Evolutionary conservation across 176 grass and related monocot genomes (phyloP), one percentile per base, ranked within the genome.

Genomic region (Oropetium thomaeum): DNA sequence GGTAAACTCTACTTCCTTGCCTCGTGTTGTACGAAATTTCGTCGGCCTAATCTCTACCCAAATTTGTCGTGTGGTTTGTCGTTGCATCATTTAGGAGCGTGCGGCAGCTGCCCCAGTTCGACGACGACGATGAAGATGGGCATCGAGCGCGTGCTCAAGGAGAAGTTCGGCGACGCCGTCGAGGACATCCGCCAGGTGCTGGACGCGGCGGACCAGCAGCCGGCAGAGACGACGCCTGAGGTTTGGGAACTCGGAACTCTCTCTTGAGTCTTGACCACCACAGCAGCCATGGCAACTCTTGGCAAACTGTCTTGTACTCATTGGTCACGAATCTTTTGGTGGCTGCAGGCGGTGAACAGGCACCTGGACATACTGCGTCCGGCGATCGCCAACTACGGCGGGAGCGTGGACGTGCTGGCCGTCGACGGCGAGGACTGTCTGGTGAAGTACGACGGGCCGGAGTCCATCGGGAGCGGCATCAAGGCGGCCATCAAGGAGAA

Each of bases 41-140:
- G 12, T 10, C 2, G 58, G 40, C 20, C 17, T 4, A 49, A 30
- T 16, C 22, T 57, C 23, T 27, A 51, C 27, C 41, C 3, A 78
- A 73, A 73, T 68, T 7, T 62, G 22, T 19, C 17, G 17, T 41
- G 9, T 49, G 49, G 29, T 71, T 76, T 84, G 10, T 85, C 19
- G 16, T 29, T 69, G 29, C 22, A 26, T 22, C 74, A 52, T 81
- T 20, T 41, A 98, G 91, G 95, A 60, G 95, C 95, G 32, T 98
- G 91, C 65, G 86, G 91, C 49, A 98, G 91, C 73, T 98, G 91
- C 75, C 86, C 95, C 34, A 98, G 91, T 72, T 94, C 91, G 20
- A 98, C 91, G 10, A 98, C 91, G 20, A 98, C 95, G 41, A 94
- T 94, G 95, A 90, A 89, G 64, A 94, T 98, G 95, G 95, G 95